phyloP scores from a whole-genome alignment of 352 stramenopile genomes.

The Globisporangium splendens region DNA sequence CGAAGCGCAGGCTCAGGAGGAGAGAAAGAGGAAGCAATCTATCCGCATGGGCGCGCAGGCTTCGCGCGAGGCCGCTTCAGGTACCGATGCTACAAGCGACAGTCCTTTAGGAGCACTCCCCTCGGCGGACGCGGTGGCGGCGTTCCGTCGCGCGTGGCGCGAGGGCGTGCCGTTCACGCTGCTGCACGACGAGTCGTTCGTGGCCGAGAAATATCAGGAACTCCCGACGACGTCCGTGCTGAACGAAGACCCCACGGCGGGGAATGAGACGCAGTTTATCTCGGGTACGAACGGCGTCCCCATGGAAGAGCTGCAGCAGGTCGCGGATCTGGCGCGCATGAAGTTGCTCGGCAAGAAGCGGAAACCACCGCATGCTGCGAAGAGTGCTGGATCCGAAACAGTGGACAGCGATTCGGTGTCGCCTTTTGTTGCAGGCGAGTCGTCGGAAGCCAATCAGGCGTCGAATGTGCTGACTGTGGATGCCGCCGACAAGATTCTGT shows the following conservation, averaged over 20 bases:
- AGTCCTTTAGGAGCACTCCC: slow-evolving; percentile 3
- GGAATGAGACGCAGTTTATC: slow-evolving; percentile 5
- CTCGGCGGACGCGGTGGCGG: slow-evolving; percentile 8
- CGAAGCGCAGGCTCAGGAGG: too few relatives aligned
- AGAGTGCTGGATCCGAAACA: neutral
- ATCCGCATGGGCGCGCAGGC: slow-evolving; percentile 9
- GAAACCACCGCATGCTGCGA: neutral
- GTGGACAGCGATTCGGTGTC: neutral
- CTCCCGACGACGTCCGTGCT: slow-evolving; percentile 15
- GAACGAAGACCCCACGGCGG: slow-evolving; percentile 24
- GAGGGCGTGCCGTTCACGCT: slow-evolving; percentile 64
- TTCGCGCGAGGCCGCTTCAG: too few relatives aligned
- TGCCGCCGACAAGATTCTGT: slow-evolving; percentile 38
- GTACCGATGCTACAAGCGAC: neutral
- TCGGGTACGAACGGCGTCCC: slow-evolving; percentile 50
- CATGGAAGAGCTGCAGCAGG: slow-evolving; percentile 57
- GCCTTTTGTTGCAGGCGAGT: neutral
- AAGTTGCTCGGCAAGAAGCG: slow-evolving; percentile 42
- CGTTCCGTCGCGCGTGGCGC: slow-evolving; percentile 32
- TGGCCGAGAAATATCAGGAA: slow-evolving; percentile 65
- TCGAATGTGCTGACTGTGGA: slow-evolving; percentile 28
- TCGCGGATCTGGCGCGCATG: slow-evolving; percentile 47
- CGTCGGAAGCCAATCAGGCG: slow-evolving; percentile 19
- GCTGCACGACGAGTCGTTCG: slow-evolving; percentile 67
- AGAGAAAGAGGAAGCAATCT: too few relatives aligned